Base-by-base conservation (phyloP, 441 rosid genomes). In the Aleurites moluccanus region DNA sequence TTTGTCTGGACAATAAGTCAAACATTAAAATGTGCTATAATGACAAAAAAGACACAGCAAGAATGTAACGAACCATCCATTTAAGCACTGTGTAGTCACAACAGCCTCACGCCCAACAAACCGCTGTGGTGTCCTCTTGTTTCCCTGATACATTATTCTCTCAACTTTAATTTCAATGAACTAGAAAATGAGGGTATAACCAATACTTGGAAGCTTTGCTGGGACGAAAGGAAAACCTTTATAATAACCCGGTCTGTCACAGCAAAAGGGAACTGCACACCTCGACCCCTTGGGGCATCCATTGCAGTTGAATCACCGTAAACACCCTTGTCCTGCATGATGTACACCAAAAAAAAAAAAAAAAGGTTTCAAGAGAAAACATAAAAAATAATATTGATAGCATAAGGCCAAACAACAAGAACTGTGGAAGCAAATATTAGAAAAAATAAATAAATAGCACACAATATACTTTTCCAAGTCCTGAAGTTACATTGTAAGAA, bases 81-180 rank as follows among this genome's bases (percentile, higher is more conserved):
- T 93, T 80, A 95, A 87, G 91, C 99, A 95, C 74, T 95, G 99
- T 28, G 99, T 89, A 72, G 99, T 95, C 57, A 92, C 97, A 75
- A 95, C 88, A 73, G 99, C 99, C 85, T 92, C 95, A 5, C 99
- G 93, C 74, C 98, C 99, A 79, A 95, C 99, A 88, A 95, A 95
- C 68, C 96, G 96, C 78, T 86, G 87, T 1, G 99, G 99, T 25
- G 97, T 95, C 88, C 99, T 90, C 86, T 91, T 95, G 88, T 95
- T 92, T 68, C 99, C 99, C 98, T 95, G 88, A 60, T 81, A 78
- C 78, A 84, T 73, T 74, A 59, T 25, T 53, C 81, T 76, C 80
- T 64, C 73, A 76, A 35, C 25, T 45, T 84, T 75, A 83, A 33
- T 71, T 81, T 80, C 64, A 14, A 25, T 44, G 56, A 60, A 74